Evolutionary conservation across 306 rosid genomes (phyloP).

Genomic region (Cucurbita argyrosperma): DNA sequence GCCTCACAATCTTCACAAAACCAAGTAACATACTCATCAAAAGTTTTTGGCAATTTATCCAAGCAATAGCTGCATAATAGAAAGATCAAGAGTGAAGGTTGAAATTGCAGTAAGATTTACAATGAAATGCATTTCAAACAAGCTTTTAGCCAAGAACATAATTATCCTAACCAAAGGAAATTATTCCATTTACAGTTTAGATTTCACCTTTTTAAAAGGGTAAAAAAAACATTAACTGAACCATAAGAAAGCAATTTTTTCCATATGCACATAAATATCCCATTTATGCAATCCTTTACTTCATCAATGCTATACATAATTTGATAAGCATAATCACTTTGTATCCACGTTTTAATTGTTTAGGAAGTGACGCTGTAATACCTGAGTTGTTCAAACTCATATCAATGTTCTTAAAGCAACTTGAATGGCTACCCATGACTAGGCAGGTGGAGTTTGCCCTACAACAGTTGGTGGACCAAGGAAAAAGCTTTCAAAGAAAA

Average conservation of each 20-base stretch:
- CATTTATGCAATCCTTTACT: neutral
- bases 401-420: neutral
- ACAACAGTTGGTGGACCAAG: neutral
- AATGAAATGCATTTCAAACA: neutral
- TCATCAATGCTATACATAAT: neutral
- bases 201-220: neutral
- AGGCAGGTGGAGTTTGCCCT: neutral
- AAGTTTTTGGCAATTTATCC: slow-evolving; percentile 18
- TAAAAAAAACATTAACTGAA: neutral
- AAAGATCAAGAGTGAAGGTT: neutral
- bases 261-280: neutral
- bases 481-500: neutral
- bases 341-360: neutral
- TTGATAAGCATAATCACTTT: too few species aligned
- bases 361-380: neutral
- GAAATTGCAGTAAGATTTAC: neutral
- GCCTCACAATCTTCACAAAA: slow-evolving; percentile 59
- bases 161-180: neutral
- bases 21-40: slow-evolving; percentile 36
- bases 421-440: neutral
- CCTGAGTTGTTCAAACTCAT: neutral
- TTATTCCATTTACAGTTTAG: neutral
- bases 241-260: neutral
- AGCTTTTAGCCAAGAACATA: neutral
- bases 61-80: slow-evolving; percentile 42